Conservation (phyloP, 768 basidiomycete species). For the Neoboletus magnificus region DNA sequence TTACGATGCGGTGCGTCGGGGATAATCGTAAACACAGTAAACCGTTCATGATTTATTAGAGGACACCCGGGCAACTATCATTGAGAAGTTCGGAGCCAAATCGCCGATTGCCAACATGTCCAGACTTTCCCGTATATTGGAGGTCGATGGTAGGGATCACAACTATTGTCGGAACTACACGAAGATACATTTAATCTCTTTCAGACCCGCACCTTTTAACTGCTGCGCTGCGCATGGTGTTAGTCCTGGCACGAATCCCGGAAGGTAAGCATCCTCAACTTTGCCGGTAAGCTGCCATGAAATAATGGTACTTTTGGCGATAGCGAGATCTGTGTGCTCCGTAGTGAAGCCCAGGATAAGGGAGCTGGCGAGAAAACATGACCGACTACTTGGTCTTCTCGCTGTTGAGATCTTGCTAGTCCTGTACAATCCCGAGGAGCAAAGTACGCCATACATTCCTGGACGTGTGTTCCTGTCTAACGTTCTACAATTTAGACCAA, state of each 20-base stretch:
- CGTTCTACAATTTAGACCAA: background rate
- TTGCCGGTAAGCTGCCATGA: background rate
- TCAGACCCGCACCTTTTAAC: slow-evolving; percentile 13
- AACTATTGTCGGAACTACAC: background rate
- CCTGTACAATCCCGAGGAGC: slow-evolving; percentile 4
- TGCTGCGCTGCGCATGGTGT: no score
- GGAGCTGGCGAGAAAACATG: slow-evolving; percentile 10
- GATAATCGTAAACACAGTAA: background rate
- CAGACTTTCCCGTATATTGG: slow-evolving; percentile 16
- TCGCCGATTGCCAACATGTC: background rate
- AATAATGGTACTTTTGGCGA: background rate
- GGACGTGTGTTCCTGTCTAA: background rate
- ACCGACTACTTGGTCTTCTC: slow-evolving; percentile 13
- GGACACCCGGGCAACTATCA: slow-evolving; percentile 1
- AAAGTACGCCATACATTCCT: background rate
- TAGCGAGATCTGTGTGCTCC: no score
- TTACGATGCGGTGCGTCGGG: no score
- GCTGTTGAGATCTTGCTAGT: slow-evolving; percentile 20
- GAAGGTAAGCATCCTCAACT: slow-evolving; percentile 7
- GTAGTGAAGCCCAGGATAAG: slow-evolving; percentile 16
- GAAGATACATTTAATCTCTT: background rate
- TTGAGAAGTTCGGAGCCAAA: slow-evolving; percentile 3
- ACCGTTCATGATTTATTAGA: no score
- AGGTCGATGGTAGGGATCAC: slow-evolving; percentile 8
- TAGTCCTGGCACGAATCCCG: no score